These are phyloP conservation scores for Rhizopus stolonifer DNA, from an alignment of 371 early-diverging fungal genomes.

Conservation along the genomic window DNA sequence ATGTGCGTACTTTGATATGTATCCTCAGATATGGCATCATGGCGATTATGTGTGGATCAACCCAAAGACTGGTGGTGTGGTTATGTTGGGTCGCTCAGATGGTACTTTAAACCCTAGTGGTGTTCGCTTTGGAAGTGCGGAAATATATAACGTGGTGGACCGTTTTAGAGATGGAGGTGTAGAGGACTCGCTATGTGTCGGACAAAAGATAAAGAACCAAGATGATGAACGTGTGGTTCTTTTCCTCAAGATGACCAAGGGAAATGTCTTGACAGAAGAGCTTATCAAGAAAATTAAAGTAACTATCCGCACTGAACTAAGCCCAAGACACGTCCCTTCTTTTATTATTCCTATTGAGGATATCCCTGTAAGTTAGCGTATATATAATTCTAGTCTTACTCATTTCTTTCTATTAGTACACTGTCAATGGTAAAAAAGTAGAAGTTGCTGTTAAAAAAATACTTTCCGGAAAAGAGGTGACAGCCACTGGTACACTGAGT, in stretches of 20 bases:
- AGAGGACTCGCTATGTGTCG: conserved; percentile 66
- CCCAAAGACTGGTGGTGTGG: conserved; percentile 84
- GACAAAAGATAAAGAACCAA: conserved; percentile 72
- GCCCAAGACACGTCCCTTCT: conserved; percentile 94
- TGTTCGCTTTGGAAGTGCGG: conserved; percentile 94
- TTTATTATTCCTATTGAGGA: conserved; percentile 76
- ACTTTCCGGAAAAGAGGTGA: conserved; percentile 75
- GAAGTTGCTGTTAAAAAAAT: conserved; percentile 96
- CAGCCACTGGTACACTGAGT: conserved; percentile 72
- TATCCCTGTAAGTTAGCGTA: conserved; percentile 75
- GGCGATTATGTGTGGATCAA: conserved; percentile 92
- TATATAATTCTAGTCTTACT: not conserved
- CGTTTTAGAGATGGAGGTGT: conserved; percentile 45
- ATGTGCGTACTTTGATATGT: conserved; percentile 87
- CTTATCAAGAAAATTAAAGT: conserved; percentile 61
- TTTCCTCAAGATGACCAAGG: conserved; percentile 78
- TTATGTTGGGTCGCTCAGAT: conserved; percentile 94
- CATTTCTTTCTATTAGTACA: conserved; percentile 59
- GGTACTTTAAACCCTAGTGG: conserved; percentile 96
- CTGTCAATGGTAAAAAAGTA: conserved; percentile 96
- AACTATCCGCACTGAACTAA: conserved; percentile 81
- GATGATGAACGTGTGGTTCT: conserved; percentile 92
- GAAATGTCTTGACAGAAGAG: conserved; percentile 37
- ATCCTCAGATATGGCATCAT: conserved; percentile 89
- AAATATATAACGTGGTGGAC: conserved; percentile 91